phyloP scores from a whole-genome alignment of 768 basidiomycete genomes.

The Kwoniella sp. region DNA sequence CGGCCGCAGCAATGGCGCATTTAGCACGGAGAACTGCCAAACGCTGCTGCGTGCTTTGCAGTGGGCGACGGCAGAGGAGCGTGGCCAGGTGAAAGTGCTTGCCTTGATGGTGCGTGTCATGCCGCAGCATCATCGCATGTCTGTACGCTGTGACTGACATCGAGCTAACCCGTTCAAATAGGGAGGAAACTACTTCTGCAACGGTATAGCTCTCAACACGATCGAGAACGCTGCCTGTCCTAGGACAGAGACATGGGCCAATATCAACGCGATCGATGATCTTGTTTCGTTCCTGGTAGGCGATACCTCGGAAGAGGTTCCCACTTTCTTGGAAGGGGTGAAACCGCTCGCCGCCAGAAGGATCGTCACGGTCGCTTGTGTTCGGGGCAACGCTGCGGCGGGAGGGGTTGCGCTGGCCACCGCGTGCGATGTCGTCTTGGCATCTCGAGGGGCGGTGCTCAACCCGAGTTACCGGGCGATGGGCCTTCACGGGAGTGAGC shows the following conservation, averaged over 20 bases:
- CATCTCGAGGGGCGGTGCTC: constrained; percentile 27
- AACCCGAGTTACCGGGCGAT: constrained; percentile 43
- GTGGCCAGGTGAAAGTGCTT: constrained; percentile 28
- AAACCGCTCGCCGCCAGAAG: constrained; percentile 26
- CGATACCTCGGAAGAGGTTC: constrained; percentile 25
- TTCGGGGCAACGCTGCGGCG: constrained; percentile 43
- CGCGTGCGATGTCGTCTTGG: constrained; percentile 36
- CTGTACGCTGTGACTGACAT: not conserved
- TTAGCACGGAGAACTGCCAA: constrained; percentile 38
- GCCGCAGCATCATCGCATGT: too few relatives aligned
- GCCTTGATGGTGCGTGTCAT: constrained; percentile 33
- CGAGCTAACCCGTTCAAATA: not conserved
- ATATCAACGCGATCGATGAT: constrained; percentile 48
- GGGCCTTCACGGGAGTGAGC: constrained; percentile 42
- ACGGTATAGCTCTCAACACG: constrained; percentile 44
- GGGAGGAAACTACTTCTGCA: constrained; percentile 42
- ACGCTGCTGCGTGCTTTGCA: constrained; percentile 27
- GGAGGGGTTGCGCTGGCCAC: constrained; percentile 45
- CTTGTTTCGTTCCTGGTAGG: constrained; percentile 43
- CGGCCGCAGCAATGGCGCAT: constrained; percentile 39
- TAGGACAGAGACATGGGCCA: constrained; percentile 37
- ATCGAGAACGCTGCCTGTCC: constrained; percentile 36
- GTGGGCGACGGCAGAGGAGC: constrained; percentile 25
- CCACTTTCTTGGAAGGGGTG: constrained; percentile 18
- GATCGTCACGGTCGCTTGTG: constrained; percentile 39